Percentiles rank a stretch among this genome's conserved stretches.
These are phyloP conservation scores for Sclerotinia glacialis DNA, from an alignment of 2,329 filamentous ascomycete genomes.

Conservation along the genomic window DNA sequence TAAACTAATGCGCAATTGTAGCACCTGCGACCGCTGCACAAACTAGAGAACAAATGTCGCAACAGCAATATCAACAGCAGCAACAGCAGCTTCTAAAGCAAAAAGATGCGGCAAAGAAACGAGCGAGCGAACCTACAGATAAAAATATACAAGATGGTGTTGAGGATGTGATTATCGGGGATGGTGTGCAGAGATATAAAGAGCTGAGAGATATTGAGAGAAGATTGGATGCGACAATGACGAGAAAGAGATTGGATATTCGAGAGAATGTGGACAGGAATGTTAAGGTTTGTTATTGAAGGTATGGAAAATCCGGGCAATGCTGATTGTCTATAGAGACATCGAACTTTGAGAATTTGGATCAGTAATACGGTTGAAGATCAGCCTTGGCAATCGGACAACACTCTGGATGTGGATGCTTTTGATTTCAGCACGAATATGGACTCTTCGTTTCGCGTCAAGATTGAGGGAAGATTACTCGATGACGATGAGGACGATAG, in stretches of 20 bases:
- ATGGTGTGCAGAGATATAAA: slow-evolving; percentile 78
- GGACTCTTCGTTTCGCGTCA: slow-evolving; percentile 82
- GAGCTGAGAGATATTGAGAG: slow-evolving; percentile 83
- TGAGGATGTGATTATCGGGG: slow-evolving; percentile 76
- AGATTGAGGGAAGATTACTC: slow-evolving; percentile 83
- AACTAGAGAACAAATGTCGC: slow-evolving; percentile 15
- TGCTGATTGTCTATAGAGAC: slow-evolving; percentile 51
- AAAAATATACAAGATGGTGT: slow-evolving; percentile 91
- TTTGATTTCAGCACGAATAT: slow-evolving; percentile 79
- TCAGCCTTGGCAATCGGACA: slow-evolving; percentile 82
- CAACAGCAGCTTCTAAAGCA: slow-evolving; percentile 43
- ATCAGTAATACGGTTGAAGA: slow-evolving; percentile 92
- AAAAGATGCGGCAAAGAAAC: slow-evolving; percentile 69
- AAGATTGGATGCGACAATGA: slow-evolving; percentile 85
- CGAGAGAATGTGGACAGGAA: slow-evolving; percentile 75
- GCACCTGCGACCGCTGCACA: slow-evolving; percentile 45
- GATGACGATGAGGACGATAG: slow-evolving; percentile 61
- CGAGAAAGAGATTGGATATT: slow-evolving; percentile 89
- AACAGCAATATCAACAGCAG: slow-evolving; percentile 17
- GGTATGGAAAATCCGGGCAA: background rate
- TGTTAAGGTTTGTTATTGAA: slow-evolving; percentile 54
- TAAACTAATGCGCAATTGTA: slow-evolving; percentile 21
- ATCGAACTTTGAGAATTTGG: slow-evolving; percentile 87
- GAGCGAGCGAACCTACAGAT: slow-evolving; percentile 87
- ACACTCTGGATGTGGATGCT: slow-evolving; percentile 63